Conservation (phyloP, 164 flowering plant genomes). For the Vitis rotundifolia region DNA sequence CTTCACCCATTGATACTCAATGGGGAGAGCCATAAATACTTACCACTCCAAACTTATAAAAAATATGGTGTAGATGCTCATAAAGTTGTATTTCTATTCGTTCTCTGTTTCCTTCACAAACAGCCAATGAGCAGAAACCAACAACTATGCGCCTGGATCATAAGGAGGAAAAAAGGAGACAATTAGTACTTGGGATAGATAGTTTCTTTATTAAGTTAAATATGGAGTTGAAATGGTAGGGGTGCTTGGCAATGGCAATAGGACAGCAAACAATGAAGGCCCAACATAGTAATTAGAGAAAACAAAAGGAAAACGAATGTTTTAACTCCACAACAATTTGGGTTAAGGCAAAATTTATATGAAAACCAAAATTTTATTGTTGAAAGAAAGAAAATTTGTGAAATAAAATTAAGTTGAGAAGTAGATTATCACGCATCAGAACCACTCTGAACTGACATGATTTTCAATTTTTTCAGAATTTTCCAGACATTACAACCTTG, state of each 20-base stretch:
- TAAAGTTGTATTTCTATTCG: slow-evolving; percentile 13
- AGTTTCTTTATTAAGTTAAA: background rate
- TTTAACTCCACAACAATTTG: background rate
- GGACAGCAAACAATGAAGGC: background rate
- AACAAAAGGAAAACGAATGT: background rate
- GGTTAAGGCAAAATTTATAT: background rate
- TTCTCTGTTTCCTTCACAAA: slow-evolving; percentile 26
- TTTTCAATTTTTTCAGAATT: background rate
- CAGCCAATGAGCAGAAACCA: slow-evolving; percentile 48
- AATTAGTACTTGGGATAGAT: background rate
- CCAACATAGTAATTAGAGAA: background rate
- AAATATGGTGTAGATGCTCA: slow-evolving; percentile 36
- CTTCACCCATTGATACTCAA: background rate
- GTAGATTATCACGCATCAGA: background rate
- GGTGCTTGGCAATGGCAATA: too few species aligned
- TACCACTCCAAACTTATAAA: slow-evolving; percentile 60
- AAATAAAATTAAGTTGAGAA: background rate
- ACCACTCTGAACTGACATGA: background rate
- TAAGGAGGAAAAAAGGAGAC: slow-evolving; percentile 6
- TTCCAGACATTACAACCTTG: background rate
- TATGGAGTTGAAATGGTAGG: background rate
- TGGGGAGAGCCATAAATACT: slow-evolving; percentile 8
- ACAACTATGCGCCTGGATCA: slow-evolving; percentile 54
- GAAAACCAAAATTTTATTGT: background rate
- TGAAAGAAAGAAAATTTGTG: background rate